These are phyloP conservation scores for Aspergillus texensis DNA, from an alignment of 2,329 filamentous ascomycete genomes.

Conservation along the genomic window DNA sequence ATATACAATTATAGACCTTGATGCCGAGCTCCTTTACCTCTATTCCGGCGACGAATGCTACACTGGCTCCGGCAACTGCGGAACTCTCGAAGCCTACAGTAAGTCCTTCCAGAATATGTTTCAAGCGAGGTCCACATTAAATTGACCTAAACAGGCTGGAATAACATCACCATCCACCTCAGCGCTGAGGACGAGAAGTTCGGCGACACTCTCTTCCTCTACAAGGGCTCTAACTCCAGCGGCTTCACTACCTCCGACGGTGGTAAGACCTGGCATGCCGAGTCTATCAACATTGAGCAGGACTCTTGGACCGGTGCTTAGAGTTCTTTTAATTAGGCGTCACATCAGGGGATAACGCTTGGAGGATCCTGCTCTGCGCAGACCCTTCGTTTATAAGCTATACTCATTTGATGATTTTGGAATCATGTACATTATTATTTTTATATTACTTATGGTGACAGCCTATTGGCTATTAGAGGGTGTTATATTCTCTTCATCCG, in stretches of 20 bases:
- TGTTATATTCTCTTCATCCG: no score
- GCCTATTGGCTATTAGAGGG: rapidly evolving
- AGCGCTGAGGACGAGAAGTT: slow-evolving; percentile 19
- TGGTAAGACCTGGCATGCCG: slow-evolving; percentile 19
- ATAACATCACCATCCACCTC: slow-evolving; percentile 22
- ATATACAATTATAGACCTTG: slow-evolving; percentile 10
- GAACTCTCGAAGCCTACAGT: slow-evolving; percentile 19
- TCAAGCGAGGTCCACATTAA: rapidly evolving
- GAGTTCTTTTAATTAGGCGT: no score
- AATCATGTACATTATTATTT: not conserved
- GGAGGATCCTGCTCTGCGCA: not conserved
- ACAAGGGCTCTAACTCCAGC: slow-evolving; percentile 14
- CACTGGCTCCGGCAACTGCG: slow-evolving; percentile 24
- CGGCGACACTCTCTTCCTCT: slow-evolving; percentile 15
- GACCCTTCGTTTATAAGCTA: not conserved
- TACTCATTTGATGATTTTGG: not conserved
- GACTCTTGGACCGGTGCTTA: not conserved
- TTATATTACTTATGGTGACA: no score
- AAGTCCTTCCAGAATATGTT: not conserved
- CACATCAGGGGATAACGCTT: not conserved
- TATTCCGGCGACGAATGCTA: slow-evolving; percentile 26
- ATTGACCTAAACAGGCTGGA: slow-evolving; percentile 10
- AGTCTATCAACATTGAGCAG: not conserved
- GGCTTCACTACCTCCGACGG: slow-evolving; percentile 18
- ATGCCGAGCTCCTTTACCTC: slow-evolving; percentile 19